Evolutionary conservation across 2,329 filamentous ascomycete species (phyloP), one percentile per base, ranked within the genome.

Genomic region (Bipolaris victoriae): DNA sequence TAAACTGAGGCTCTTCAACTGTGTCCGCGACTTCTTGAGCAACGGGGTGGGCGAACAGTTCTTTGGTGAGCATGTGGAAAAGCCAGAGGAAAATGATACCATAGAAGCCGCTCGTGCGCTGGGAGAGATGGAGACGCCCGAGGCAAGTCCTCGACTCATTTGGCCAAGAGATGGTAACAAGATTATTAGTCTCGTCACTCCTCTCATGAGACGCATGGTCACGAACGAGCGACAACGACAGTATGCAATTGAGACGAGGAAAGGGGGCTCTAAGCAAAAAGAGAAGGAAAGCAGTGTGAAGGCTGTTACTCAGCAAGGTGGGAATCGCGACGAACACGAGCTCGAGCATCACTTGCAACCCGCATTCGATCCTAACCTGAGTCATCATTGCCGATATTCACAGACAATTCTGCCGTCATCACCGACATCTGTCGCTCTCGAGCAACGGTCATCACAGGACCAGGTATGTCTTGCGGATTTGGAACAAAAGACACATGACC

Each of bases 151-250:
- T 40, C 78, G 78, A 7, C 76, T 83, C 52, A 71, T 82, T 13
- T 86, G 84, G 84, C 84, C 84, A 3, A 75, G 77, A 45, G 83
- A 86, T 61, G 79, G 79, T 48, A 82, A 83, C 54, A 81, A 81
- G 58, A 83, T 86, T 48, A 82, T 86, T 39, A 78, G 80, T n/a
- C 72, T 84, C 20, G 80, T 85, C n/a, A 85, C 83, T 59, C 84
- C 83, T 11, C 69, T 86, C 44, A 74, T 86, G 57, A 73, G 84
- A 55, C 77, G 84, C 22, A 85, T 86, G 83, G 83, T 86, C 11
- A 86, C 83, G 15, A 86, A 86, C 57, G 84, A 86, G 67, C 77
- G 84, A 22, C 84, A 86, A 65, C 76, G 84, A 36, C 78, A 83
- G 65, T 86, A 86, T 69, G 84, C 84, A 1, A 81, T 84, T 29